Evolutionary conservation across 1,284 basidiomycete species (phyloP), one percentile per base, ranked within the genome.

Genomic region (Ceratobasidium sp.): DNA sequence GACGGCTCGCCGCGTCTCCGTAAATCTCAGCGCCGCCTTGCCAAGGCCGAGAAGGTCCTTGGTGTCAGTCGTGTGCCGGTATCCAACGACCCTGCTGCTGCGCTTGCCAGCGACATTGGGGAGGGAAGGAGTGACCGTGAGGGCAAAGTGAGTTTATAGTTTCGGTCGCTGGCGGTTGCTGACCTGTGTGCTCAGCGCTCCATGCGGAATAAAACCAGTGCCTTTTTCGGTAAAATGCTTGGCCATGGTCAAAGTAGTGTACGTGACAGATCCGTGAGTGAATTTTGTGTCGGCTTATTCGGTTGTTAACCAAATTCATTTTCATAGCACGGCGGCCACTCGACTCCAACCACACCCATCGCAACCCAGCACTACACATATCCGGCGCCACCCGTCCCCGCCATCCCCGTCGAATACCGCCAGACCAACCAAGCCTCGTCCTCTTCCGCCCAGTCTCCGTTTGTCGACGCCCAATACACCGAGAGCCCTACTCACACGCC

Each of bases 221-320:
- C 89, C 49, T 88, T 92, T 77, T 82, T 89, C 74, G 90, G 90
- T 1, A 92, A 88, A 79, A 88, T 92, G 87, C 80, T 89, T 49
- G 89, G 89, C 1, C 84, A 87, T 75, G 84, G 64, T 28, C 60
- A 63, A 42, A 49, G 82, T 60, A 85, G 83, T 38, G 82, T 86
- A 12, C 84, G 89, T 70, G 90, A 92, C 78, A 86, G 88, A 81
- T 87, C 86, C 71, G 90, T 92, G 81, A 78, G 88, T 83, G 48
- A 48, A 36, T 12, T 33, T 14, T 28, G 16, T 67, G 1, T 42
- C 28, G 38, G 48, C 38, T 53, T 53, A 53, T 76, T 66, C 61
- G 73, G 62, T 58, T 6, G 62, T 30, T 64, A 21, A 64, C 28
- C 48, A 38, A 25, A 49, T 30, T 40, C 25, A 28, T 40, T 59